Evolutionary conservation across 2,329 filamentous ascomycete species (phyloP).

Genomic region (Colletotrichum trifolii): DNA sequence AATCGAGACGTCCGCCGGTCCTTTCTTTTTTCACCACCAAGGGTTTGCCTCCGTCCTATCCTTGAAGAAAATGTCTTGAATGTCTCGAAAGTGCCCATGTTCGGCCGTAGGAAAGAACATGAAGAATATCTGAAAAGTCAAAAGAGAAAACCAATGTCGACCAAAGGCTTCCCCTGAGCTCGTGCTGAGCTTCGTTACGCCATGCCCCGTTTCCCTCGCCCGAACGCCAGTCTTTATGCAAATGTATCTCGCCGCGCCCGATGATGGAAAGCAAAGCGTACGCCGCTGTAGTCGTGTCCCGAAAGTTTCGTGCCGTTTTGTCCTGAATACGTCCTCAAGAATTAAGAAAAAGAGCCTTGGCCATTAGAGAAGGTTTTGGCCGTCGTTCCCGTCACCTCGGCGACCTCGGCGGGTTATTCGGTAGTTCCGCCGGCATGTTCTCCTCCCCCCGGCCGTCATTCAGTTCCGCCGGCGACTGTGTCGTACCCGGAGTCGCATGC

Average conservation of each 20-base stretch:
- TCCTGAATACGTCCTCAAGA: background rate
- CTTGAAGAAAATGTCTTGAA: background rate
- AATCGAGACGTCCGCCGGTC: background rate
- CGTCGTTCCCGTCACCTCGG: slow-evolving; percentile 15
- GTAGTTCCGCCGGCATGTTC: slow-evolving; percentile 35
- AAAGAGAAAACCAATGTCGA: background rate
- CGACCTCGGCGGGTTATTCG: slow-evolving; percentile 30
- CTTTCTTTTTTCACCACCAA: slow-evolving; percentile 7
- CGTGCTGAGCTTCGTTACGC: too few relatives aligned
- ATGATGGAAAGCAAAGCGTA: slow-evolving; percentile 2
- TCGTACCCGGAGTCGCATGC: slow-evolving; percentile 4
- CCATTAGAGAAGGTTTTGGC: background rate
- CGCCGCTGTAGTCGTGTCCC: slow-evolving; percentile 13
- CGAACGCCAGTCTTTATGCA: slow-evolving; percentile 35
- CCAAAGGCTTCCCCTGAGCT: background rate
- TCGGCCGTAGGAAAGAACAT: too few relatives aligned
- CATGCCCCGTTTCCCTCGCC: background rate
- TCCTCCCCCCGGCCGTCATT: slow-evolving; percentile 30
- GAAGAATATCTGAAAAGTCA: background rate
- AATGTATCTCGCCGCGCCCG: slow-evolving; percentile 26
- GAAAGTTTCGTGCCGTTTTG: slow-evolving; percentile 10
- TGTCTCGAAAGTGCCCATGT: background rate
- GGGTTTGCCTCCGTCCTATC: too few relatives aligned
- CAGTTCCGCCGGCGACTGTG: slow-evolving; percentile 30
- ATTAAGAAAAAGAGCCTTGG: background rate